Percentiles rank a stretch among this genome's conserved stretches.
Conservation (phyloP, 2,329 filamentous ascomycete species). For the Pseudogymnoascus sp. region DNA sequence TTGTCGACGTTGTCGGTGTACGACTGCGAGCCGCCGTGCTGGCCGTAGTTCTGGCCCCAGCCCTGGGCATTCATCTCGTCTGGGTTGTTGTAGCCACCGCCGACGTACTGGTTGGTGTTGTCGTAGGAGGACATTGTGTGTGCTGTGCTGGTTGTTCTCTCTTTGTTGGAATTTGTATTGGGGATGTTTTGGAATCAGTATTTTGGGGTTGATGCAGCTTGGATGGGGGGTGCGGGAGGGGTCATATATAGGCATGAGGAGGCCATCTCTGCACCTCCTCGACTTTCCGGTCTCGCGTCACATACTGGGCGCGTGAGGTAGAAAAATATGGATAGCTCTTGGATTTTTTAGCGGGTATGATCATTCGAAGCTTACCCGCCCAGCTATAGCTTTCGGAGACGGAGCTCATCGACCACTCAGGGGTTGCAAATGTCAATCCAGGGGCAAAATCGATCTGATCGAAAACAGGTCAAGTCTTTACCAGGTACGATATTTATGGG, state of each 20-base stretch:
- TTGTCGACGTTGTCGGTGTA: not conserved
- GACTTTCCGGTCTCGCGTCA: not conserved
- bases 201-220: not conserved
- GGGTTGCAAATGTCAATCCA: not conserved
- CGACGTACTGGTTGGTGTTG: not conserved
- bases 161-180: not conserved
- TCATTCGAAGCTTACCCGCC: not conserved
- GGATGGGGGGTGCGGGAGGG: not conserved
- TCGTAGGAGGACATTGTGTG: conserved; percentile 2
- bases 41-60: not conserved
- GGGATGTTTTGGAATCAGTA: not conserved
- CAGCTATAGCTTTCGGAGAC: not conserved
- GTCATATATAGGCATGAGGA: not conserved
- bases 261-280: not conserved
- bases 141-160: not conserved
- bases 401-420: not conserved
- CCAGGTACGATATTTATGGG: conserved; percentile 1
- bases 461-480: not conserved
- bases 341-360: not conserved
- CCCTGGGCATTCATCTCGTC: not conserved
- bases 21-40: not conserved
- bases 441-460: not conserved
- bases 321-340: not conserved
- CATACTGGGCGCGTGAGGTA: not conserved
- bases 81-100: not conserved